Evolutionary conservation across 352 stramenopile genomes (phyloP), one percentile per base, ranked within the genome.

Genomic region (Thalassiosira mediterranea): DNA sequence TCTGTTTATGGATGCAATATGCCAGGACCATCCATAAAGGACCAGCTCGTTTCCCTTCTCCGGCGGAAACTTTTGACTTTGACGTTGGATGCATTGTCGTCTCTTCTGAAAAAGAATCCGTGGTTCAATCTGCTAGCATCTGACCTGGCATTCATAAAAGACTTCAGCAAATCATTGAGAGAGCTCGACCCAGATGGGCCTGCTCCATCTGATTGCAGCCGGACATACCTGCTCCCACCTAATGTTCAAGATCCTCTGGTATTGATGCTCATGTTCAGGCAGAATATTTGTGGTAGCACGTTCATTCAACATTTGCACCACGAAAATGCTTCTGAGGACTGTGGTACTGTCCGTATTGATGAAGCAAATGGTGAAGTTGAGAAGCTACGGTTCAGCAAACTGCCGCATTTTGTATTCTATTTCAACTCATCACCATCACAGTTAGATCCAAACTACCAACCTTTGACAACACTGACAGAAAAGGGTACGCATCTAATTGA

Each of bases 271-370:
- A 86, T 88, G 58, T 91, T 93, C 44, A 44, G 83, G 7, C 57
- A 66, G 64, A 90, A 91, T 49, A 67, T 91, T 57, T 91, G 79
- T 71, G 85, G 82, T 1, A 86, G 76, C 21, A 88, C 86, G 28
- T 92, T 86, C 44, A 91, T 93, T 66, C 83, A 91, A 59, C 74
- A 65, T 44, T 62, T 91, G 42, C 71, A 90, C 52, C 69, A 86
- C 46, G 59, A 76, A 29, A 52, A 53, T 5, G 31, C 21, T 15
- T 57, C 57, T 29, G 19, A 38, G 49, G 19, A 71, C 7, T 10
- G 28, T 29, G 48, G 32, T 10, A 10, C 19, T 37, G n/a, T 46
- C 13, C 13, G 29, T 1, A 57, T 34, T 23, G 38, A 32, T 21
- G 51, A 60, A 25, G 37, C 37, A 34, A 28, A 52, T 29, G 58